A percentile compares a stretch with the other conserved stretches of the same genome.
These are phyloP conservation scores for Colletotrichum sp. DNA, from an alignment of 2,329 filamentous ascomycete genomes.

Conservation along the genomic window DNA sequence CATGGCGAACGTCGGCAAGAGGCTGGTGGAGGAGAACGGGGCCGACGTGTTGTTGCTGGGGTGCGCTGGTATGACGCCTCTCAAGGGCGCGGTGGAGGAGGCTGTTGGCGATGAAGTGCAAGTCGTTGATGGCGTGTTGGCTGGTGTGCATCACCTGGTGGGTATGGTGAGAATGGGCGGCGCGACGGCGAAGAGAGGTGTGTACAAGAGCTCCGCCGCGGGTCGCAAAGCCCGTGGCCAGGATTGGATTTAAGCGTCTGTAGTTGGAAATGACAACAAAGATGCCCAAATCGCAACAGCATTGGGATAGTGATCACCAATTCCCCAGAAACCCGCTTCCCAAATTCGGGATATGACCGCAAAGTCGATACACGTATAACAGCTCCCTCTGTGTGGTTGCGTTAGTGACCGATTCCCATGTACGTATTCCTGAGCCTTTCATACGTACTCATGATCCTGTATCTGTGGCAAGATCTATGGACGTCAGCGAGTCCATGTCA, in stretches of 20 bases:
- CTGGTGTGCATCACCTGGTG: conserved; percentile 8
- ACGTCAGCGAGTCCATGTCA: neutral
- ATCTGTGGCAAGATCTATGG: neutral
- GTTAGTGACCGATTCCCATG: neutral
- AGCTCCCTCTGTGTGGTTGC: neutral
- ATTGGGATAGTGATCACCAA: neutral
- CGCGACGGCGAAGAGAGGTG: conserved; percentile 1
- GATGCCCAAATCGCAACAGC: neutral
- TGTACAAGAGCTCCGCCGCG: conserved; percentile 5
- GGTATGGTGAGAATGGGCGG: conserved; percentile 12
- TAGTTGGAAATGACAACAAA: neutral
- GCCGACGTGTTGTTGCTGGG: conserved; percentile 10
- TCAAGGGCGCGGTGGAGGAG: conserved; percentile 10
- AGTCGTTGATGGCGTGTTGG: conserved; percentile 8
- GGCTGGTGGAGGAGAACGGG: neutral
- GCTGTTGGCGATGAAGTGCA: conserved; percentile 7
- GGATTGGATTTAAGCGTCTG: conserved; percentile 4
- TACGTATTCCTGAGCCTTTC: neutral
- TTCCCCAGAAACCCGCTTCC: too few relatives aligned
- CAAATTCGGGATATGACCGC: too few relatives aligned
- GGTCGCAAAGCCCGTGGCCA: conserved; percentile 12
- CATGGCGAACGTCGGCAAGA: conserved; percentile 9
- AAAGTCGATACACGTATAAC: neutral
- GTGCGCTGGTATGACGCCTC: conserved; percentile 9
- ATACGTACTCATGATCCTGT: neutral